Evolutionary conservation across 2,329 filamentous ascomycete genomes (phyloP).

Genomic region (Arthrobotrys pseudoclavata): DNA sequence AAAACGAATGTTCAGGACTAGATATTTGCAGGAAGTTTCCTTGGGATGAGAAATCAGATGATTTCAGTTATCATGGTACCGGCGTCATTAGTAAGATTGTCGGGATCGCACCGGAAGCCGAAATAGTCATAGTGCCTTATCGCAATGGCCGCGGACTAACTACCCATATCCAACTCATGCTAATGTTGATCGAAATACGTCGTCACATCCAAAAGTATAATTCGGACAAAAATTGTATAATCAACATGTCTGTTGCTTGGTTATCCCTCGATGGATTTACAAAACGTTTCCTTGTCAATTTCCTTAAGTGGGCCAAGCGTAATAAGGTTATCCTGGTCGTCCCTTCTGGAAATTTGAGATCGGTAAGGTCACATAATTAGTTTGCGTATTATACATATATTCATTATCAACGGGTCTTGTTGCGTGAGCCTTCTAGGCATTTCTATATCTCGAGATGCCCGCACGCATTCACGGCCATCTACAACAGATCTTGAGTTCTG

Average conservation of each 20-base stretch:
- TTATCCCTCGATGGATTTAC: neutral
- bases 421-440: no score
- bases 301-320: neutral
- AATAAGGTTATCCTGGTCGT: neutral
- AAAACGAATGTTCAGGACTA: neutral
- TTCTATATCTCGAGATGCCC: no score
- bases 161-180: no score
- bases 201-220: neutral
- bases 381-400: no score
- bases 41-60: neutral
- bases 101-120: neutral
- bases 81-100: neutral
- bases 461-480: no score
- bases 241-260: slow-evolving; percentile 10
- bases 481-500: no score
- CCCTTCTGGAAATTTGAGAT: neutral
- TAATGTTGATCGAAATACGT: neutral
- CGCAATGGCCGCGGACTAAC: neutral
- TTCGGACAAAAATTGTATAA: slow-evolving; percentile 7
- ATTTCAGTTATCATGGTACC: neutral
- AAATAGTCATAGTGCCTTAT: neutral
- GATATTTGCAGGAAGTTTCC: slow-evolving; percentile 15
- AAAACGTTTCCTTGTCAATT: neutral
- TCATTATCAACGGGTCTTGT: no score
- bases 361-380: neutral